Evolutionary conservation across 129 eudicot species (phyloP).

Genomic region (Solidago caesia): DNA sequence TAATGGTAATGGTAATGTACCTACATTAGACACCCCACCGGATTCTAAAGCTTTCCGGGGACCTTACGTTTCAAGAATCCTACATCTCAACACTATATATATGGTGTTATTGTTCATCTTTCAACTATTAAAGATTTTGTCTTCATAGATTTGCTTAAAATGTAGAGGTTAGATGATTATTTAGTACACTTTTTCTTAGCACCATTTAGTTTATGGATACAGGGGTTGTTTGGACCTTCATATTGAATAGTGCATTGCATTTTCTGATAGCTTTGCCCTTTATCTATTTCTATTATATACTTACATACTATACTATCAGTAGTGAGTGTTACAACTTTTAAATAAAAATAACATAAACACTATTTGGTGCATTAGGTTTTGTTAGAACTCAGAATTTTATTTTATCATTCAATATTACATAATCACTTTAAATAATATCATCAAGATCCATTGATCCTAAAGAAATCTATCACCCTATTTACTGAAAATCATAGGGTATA

Average conservation of each 20-base stretch:
- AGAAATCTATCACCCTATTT: slow-evolving; percentile 3
- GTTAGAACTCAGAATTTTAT: neutral
- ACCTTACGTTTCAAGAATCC: slow-evolving; percentile 13
- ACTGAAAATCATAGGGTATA: slow-evolving; percentile 8
- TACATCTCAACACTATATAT: slow-evolving; percentile 20
- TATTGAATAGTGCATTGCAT: no score
- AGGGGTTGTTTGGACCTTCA: slow-evolving; percentile 6
- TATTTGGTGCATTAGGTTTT: no score
- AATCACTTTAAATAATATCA: neutral
- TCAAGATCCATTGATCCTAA: neutral
- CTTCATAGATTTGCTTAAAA: neutral
- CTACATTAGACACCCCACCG: slow-evolving; percentile 38
- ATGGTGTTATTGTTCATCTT: slow-evolving; percentile 30
- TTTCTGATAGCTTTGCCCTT: no score
- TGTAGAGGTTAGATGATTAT: slow-evolving; percentile 37
- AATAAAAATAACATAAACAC: no score
- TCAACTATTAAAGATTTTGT: slow-evolving; percentile 24
- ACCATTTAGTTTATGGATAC: slow-evolving; percentile 19
- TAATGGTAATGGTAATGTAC: slow-evolving; percentile 30
- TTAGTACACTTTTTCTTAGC: slow-evolving; percentile 40
- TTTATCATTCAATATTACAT: neutral
- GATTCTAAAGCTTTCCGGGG: slow-evolving; percentile 29
- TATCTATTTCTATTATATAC: no score
- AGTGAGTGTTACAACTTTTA: no score
- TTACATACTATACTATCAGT: no score